A percentile compares a stretch with the other conserved stretches of the same genome.
These are phyloP conservation scores for Metarhizium guizhouense DNA, from an alignment of 2,329 filamentous ascomycete species.

Conservation along the genomic window DNA sequence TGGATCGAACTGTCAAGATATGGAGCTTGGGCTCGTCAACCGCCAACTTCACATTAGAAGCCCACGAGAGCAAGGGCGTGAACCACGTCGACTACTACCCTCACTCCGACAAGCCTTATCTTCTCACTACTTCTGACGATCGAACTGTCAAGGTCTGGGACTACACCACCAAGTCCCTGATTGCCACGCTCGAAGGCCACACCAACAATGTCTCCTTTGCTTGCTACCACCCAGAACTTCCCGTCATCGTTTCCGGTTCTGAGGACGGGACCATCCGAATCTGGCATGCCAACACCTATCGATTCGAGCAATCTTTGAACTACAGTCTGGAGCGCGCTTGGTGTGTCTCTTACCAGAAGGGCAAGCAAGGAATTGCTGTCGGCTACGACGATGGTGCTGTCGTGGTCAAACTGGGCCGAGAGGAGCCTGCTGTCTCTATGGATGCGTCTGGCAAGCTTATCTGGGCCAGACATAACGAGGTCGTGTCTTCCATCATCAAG, in stretches of 20 bases:
- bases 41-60: slow-evolving; percentile 93
- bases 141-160: slow-evolving; percentile 98
- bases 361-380: slow-evolving; percentile 87
- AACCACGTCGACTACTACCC: slow-evolving; percentile 93
- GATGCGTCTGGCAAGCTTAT: slow-evolving; percentile 92
- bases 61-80: slow-evolving; percentile 93
- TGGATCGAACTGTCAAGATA: slow-evolving; percentile 95
- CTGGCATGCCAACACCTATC: slow-evolving; percentile 97
- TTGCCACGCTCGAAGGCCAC: slow-evolving; percentile 93
- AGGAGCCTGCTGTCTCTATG: slow-evolving; percentile 97
- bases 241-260: slow-evolving; percentile 94
- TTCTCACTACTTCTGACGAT: slow-evolving; percentile 94
- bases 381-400: slow-evolving; percentile 97
- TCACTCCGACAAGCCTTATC: slow-evolving; percentile 69
- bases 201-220: slow-evolving; percentile 98
- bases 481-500: slow-evolving; percentile 91
- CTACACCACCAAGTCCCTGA: slow-evolving; percentile 95
- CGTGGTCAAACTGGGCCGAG: slow-evolving; percentile 93
- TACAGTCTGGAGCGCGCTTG: slow-evolving; percentile 94
- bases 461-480: slow-evolving; percentile 92
- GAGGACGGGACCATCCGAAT: slow-evolving; percentile 97
- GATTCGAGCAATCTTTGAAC: slow-evolving; percentile 89
- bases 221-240: slow-evolving; percentile 93
- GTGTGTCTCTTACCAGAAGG: slow-evolving; percentile 94
- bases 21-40: slow-evolving; percentile 93